These are phyloP conservation scores for Pinus albicaulis DNA, from an alignment of 75 land plant genomes.

Conservation along the genomic window DNA sequence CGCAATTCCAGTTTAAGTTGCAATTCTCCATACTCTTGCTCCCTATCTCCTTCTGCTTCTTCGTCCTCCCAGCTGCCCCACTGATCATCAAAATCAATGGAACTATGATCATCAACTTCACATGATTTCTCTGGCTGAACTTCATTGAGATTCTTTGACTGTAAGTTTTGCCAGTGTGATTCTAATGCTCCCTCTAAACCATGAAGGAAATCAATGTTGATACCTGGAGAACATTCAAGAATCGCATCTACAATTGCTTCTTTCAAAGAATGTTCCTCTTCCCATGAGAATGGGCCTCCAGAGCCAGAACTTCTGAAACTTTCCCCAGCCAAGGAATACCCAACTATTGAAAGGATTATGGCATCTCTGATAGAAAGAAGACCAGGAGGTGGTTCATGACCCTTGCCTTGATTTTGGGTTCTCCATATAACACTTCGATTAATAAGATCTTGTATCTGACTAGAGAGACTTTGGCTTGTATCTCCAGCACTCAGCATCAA, in stretches of 20 bases:
- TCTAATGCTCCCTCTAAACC: conserved; percentile 73
- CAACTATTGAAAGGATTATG: conserved; percentile 70
- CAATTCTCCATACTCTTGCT: conserved; percentile 53
- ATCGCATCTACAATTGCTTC: conserved; percentile 86
- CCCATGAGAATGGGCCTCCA: conserved; percentile 90
- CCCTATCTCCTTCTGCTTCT: conserved; percentile 32
- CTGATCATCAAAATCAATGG: conserved; percentile 72
- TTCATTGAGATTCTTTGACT: conserved; percentile 21
- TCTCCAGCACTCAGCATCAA: conserved; percentile 72
- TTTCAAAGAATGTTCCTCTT: conserved; percentile 82
- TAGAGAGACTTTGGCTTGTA: conserved; percentile 77
- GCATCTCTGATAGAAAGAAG: conserved; percentile 79
- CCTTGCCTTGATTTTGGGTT: conserved; percentile 15
- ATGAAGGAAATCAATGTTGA: conserved; percentile 61
- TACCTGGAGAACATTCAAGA: conserved; percentile 53
- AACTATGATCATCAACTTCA: conserved; percentile 11
- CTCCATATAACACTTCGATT: conserved; percentile 37
- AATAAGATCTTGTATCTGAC: conserved; percentile 80
- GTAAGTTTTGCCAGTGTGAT: conserved; percentile 32
- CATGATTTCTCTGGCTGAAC: conserved; percentile 7
- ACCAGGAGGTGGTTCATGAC: conserved; percentile 19
- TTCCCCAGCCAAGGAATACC: conserved; percentile 92
- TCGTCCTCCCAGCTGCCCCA: conserved; percentile 95
- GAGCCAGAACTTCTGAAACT: conserved; percentile 59
- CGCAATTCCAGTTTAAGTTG: conserved; percentile 83